Percentiles rank a stretch among this genome's conserved stretches.
Conservation (phyloP, 176 grass and related monocot genomes). For the Phragmites australis region DNA sequence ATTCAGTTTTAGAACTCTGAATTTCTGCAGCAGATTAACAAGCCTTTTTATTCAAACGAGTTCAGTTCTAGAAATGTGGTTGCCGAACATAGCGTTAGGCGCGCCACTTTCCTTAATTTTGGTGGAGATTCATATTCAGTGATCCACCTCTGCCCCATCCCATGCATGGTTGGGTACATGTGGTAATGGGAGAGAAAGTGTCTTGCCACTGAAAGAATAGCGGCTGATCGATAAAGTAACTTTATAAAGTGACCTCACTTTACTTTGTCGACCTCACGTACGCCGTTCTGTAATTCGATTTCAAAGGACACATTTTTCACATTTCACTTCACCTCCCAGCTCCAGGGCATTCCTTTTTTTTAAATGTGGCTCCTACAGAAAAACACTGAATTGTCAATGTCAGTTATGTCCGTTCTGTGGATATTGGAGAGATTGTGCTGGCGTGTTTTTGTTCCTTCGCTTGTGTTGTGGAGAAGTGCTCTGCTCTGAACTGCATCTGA, state of each 20-base stretch:
- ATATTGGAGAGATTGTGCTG: not conserved
- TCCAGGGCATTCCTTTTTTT: not conserved
- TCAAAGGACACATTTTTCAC: not conserved
- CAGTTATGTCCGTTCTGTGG: not conserved
- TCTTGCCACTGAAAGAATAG: constrained; percentile 12
- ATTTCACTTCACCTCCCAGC: not conserved
- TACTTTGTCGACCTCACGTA: constrained; percentile 38
- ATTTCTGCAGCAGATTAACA: not conserved
- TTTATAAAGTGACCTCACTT: constrained; percentile 51
- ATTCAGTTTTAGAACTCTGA: not conserved
- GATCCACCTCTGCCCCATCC: constrained; percentile 1
- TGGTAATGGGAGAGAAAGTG: constrained; percentile 38
- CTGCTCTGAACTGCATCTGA: not conserved
- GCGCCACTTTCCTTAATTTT: not conserved
- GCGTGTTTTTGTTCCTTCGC: not conserved
- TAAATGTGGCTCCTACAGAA: not conserved
- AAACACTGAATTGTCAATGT: not conserved
- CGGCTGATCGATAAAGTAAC: constrained; percentile 40
- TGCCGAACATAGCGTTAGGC: constrained; percentile 29
- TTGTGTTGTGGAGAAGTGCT: not conserved
- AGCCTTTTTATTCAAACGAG: not conserved
- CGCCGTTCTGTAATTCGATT: constrained; percentile 15
- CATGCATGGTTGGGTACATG: constrained; percentile 41
- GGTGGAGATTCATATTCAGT: constrained; percentile 20
- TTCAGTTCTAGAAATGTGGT: constrained; percentile 9